A percentile compares a stretch with the other conserved stretches of the same genome.
phyloP scores from a whole-genome alignment of 1,284 basidiomycete genomes.

The Rhodotorula sp. region DNA sequence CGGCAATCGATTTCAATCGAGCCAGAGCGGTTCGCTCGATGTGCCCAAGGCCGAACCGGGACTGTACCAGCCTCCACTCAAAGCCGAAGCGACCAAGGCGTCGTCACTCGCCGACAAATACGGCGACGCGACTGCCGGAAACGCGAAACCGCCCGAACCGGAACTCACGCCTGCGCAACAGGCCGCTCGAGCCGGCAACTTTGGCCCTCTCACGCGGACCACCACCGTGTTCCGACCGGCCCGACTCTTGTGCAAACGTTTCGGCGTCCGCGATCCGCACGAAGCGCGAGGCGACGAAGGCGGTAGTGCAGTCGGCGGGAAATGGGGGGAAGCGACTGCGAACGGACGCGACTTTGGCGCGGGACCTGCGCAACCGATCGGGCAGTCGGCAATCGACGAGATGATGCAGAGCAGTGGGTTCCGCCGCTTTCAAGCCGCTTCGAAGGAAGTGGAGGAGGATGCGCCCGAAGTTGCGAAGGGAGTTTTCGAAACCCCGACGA shows the following conservation, averaged over 20 bases:
- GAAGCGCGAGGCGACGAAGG: conserved; percentile 47
- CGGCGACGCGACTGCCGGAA: conserved; percentile 48
- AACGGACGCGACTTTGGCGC: conserved; percentile 19
- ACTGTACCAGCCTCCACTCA: conserved; percentile 50
- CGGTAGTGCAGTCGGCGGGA: conserved; percentile 13
- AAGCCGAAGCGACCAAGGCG: conserved; percentile 62
- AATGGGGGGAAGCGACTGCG: conserved; percentile 35
- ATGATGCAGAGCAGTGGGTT: conserved; percentile 36
- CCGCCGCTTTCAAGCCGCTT: conserved; percentile 18
- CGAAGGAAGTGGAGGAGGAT: conserved; percentile 13
- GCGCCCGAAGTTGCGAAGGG: conserved; percentile 20
- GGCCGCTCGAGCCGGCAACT: conserved; percentile 82
- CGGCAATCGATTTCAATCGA: conserved; percentile 78
- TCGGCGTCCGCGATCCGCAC: conserved; percentile 82
- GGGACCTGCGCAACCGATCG: conserved; percentile 27
- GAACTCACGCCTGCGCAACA: conserved; percentile 68
- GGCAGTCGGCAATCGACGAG: conserved; percentile 34
- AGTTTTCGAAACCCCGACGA: conserved; percentile 5
- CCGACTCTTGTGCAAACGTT: conserved; percentile 85
- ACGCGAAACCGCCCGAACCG: conserved; percentile 48
- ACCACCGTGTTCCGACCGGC: conserved; percentile 70
- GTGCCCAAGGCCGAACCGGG: conserved; percentile 49
- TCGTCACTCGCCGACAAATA: conserved; percentile 47
- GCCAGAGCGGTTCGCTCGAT: conserved; percentile 58
- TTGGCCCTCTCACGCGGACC: conserved; percentile 74